Evolutionary conservation across 1,139 yeast species (phyloP).

Genomic region (Yamadazyma atlantica): DNA sequence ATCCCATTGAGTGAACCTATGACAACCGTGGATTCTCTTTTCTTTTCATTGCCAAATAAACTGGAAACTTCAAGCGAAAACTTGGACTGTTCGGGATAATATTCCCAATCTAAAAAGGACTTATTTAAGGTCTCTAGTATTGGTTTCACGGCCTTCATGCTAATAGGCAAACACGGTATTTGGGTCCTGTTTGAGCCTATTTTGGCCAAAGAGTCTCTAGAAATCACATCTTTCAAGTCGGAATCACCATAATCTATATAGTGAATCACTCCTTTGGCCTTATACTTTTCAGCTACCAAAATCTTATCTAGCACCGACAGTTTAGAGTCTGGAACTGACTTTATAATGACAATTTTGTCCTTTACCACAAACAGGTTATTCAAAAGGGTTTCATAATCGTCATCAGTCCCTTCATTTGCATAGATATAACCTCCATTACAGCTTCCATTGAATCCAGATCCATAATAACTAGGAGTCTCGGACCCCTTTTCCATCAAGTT

Average conservation of each 20-base stretch:
- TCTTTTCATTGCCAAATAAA: constrained; percentile 13
- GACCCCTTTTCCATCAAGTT: constrained; percentile 25
- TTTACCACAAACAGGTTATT: constrained; percentile 20
- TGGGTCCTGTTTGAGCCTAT: constrained; percentile 6
- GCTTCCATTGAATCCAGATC: constrained; percentile 30
- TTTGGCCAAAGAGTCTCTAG: constrained; percentile 21
- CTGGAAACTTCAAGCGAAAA: constrained; percentile 22
- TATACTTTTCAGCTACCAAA: constrained; percentile 26
- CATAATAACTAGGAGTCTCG: constrained; percentile 39
- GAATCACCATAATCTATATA: constrained; percentile 21
- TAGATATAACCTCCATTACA: constrained; percentile 26
- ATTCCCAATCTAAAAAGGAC: constrained; percentile 26
- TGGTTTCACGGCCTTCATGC: constrained; percentile 30
- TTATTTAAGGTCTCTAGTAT: constrained; percentile 28
- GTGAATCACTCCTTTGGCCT: constrained; percentile 31
- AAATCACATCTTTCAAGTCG: constrained; percentile 17
- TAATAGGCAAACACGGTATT: constrained; percentile 39
- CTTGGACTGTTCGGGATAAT: constrained; percentile 19
- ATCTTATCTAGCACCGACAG: constrained; percentile 27
- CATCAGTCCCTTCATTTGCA: constrained; percentile 31
- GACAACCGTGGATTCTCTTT: constrained; percentile 30
- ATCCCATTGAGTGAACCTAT: constrained; percentile 40
- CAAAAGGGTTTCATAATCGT: constrained; percentile 27
- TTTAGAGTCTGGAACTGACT: constrained; percentile 14
- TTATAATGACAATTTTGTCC: constrained; percentile 33